Conservation (phyloP, 345 rosid species). For the Eucalyptus polyanthemos region DNA sequence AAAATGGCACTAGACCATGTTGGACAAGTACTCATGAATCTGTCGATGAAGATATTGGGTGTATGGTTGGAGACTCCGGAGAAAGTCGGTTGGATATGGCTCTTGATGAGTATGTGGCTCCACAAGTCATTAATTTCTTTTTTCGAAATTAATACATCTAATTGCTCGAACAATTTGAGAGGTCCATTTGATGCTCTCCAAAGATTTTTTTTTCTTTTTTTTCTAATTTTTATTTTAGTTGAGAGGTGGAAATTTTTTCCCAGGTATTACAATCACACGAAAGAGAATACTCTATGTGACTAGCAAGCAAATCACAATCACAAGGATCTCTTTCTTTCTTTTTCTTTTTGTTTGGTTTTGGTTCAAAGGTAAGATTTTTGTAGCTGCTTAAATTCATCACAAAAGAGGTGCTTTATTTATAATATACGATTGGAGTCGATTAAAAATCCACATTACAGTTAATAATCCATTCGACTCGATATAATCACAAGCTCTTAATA, state of each 20-base stretch:
- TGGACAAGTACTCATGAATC: not conserved
- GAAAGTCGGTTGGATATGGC: not conserved
- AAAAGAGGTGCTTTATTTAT: not conserved
- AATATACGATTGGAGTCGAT: fast-evolving
- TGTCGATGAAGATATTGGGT: not conserved
- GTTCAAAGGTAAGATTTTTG: not conserved
- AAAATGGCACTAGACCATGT: not conserved
- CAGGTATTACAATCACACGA: not conserved
- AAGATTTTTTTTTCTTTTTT: not conserved
- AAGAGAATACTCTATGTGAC: not conserved
- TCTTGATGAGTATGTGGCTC: not conserved
- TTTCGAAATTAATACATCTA: fast-evolving
- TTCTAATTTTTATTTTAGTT: too few relatives aligned
- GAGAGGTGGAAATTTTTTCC: not conserved
- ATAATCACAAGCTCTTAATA: not conserved
- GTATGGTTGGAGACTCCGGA: not conserved
- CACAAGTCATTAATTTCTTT: too few relatives aligned
- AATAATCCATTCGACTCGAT: not conserved
- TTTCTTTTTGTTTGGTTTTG: not conserved
- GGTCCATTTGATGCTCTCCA: not conserved
- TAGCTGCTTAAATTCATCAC: not conserved
- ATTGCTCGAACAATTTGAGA: not conserved
- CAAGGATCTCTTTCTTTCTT: not conserved
- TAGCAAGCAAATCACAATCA: not conserved
- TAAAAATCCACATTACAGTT: fast-evolving